These are phyloP conservation scores for Yamadazyma nakazawae DNA, from an alignment of 805 yeast species.

Conservation along the genomic window DNA sequence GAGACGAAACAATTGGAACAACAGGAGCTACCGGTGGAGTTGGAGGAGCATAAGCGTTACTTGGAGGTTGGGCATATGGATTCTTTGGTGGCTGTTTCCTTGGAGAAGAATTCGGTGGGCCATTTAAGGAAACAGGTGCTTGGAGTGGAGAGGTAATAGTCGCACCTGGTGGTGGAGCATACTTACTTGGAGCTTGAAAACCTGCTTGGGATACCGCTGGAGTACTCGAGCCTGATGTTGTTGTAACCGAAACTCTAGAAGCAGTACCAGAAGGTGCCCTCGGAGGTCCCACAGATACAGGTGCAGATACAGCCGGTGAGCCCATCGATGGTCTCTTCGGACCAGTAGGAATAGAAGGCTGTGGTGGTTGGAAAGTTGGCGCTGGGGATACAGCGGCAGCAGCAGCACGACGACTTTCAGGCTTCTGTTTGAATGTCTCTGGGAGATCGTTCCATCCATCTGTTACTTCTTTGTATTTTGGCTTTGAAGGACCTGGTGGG, in stretches of 20 bases:
- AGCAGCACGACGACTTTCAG: constrained; percentile 43
- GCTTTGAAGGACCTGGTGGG: constrained; percentile 24
- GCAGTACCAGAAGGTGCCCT: constrained; percentile 24
- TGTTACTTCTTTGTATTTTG: constrained; percentile 41
- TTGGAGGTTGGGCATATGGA: constrained; percentile 19
- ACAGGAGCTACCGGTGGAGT: constrained; percentile 26
- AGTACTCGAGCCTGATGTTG: constrained; percentile 14
- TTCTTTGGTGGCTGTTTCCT: constrained; percentile 6
- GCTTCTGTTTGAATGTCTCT: constrained; percentile 42
- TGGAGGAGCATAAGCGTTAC: constrained; percentile 15
- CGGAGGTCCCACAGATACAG: constrained; percentile 14
- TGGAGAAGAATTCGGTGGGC: constrained; percentile 12
- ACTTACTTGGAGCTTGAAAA: constrained; percentile 23
- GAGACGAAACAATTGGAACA: constrained; percentile 27
- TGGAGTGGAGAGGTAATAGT: constrained; percentile 2
- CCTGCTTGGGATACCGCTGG: constrained; percentile 14
- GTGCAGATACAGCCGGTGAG: constrained; percentile 2
- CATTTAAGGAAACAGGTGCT: constrained; percentile 1
- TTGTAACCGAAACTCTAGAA: constrained; percentile 20
- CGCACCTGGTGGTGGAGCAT: constrained; percentile 30
- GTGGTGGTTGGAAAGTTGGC: constrained; percentile 15
- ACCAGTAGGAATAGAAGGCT: constrained; percentile 13
- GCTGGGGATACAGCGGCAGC: constrained; percentile 34
- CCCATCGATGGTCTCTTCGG: constrained; percentile 18
- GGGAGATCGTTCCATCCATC: constrained; percentile 78